Evolutionary conservation across 1,284 basidiomycete species (phyloP).

Genomic region (Cerioporus squamosus): DNA sequence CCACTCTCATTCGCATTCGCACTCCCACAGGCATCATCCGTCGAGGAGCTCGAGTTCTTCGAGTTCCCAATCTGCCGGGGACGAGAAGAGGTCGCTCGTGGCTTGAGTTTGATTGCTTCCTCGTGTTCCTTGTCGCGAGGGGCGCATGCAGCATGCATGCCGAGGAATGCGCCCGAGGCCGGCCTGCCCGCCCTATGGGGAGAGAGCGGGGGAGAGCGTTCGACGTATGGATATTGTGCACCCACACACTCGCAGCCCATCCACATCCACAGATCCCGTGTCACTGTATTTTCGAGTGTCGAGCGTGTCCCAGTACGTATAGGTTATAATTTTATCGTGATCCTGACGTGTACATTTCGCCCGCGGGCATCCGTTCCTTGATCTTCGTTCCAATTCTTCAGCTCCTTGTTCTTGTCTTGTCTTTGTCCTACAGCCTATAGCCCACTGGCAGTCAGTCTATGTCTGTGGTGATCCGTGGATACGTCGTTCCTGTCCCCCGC

Average conservation of each 20-base stretch:
- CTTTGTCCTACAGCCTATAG: too few relatives aligned
- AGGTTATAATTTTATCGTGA: conserved; percentile 19
- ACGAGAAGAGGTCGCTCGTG: conserved; percentile 31
- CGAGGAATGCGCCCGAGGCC: too few relatives aligned
- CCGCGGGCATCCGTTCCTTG: background rate
- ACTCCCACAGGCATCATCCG: conserved; percentile 25
- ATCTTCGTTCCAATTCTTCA: too few relatives aligned
- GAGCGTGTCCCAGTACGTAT: conserved; percentile 22
- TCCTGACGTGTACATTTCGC: background rate
- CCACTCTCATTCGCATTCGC: conserved; percentile 15
- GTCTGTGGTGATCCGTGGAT: too few relatives aligned
- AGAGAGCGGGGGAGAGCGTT: background rate
- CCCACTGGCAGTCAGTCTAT: too few relatives aligned
- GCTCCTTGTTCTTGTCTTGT: too few relatives aligned
- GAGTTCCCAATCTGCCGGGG: conserved; percentile 41
- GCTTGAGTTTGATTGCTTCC: conserved; percentile 2
- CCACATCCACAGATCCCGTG: conserved; percentile 1
- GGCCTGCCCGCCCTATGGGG: background rate
- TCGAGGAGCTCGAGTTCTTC: conserved; percentile 8
- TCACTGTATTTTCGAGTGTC: conserved; percentile 3
- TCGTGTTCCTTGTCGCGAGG: background rate
- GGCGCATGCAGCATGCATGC: background rate
- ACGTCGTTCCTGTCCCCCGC: too few relatives aligned
- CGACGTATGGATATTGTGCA: conserved; percentile 1
- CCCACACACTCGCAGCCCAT: too few relatives aligned